Conservation (phyloP, 2,329 filamentous ascomycete species). For the Aspergillus transmontanensis region DNA sequence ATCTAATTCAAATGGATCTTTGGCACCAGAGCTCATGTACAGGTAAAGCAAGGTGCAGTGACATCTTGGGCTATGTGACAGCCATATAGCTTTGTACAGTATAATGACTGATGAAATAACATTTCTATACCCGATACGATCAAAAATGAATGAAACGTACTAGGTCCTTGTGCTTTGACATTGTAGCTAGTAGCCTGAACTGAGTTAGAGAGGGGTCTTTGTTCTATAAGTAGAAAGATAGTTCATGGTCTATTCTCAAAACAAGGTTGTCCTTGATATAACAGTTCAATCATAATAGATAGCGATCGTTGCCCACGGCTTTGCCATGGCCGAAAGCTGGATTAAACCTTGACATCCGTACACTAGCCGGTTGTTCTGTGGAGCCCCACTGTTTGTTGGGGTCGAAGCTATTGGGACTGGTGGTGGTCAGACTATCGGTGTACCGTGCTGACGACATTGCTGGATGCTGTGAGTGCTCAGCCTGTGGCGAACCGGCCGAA, state of each 20-base stretch:
- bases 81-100: constrained; percentile 12
- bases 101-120: constrained; percentile 17
- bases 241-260: neutral
- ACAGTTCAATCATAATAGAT: neutral
- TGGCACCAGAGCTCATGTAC: neutral
- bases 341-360: constrained; percentile 2
- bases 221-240: neutral
- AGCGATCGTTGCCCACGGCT: neutral
- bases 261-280: neutral
- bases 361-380: neutral
- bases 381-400: constrained; percentile 3
- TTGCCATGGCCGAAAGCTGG: neutral
- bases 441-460: neutral
- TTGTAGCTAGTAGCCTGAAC: constrained; percentile 11
- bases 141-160: constrained; percentile 1
- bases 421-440: neutral
- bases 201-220: neutral
- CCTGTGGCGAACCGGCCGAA: neutral
- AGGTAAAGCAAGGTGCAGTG: neutral
- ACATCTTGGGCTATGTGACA: neutral
- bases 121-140: constrained; percentile 14
- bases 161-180: neutral
- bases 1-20: neutral
- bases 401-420: neutral
- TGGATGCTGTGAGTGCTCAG: neutral